Evolutionary conservation across 441 rosid species (phyloP).

Genomic region (Biscutella laevigata): DNA sequence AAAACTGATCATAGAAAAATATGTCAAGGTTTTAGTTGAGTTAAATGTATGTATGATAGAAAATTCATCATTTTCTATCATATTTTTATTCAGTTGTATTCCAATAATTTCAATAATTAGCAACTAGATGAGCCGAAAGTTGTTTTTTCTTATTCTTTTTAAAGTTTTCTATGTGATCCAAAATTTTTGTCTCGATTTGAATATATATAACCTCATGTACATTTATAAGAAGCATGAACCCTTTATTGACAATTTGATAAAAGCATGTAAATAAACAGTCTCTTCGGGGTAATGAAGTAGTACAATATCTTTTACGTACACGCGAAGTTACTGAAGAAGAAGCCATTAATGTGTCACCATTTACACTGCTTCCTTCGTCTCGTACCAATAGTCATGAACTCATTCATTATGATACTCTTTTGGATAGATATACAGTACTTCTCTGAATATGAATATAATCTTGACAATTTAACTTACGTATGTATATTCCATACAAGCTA

Average conservation of each 20-base stretch:
- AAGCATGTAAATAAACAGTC: not conserved
- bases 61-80: too few species aligned
- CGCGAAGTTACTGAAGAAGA: constrained; percentile 17
- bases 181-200: not conserved
- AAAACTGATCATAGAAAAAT: too few species aligned
- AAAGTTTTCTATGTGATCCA: not conserved
- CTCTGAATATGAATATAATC: not conserved
- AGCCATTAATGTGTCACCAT: constrained; percentile 24
- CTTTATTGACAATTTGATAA: not conserved
- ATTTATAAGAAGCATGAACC: too few species aligned
- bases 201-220: too few species aligned
- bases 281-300: not conserved
- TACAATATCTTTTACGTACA: constrained; percentile 10
- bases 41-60: too few species aligned
- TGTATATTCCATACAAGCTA: not conserved
- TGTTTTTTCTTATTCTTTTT: not conserved
- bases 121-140: not conserved
- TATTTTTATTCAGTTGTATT: too few species aligned
- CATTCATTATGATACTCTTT: not conserved
- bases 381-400: constrained; percentile 4
- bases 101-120: too few species aligned
- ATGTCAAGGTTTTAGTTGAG: too few species aligned
- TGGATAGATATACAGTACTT: constrained; percentile 5
- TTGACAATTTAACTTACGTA: not conserved
- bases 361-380: constrained; percentile 10